phyloP scores from a whole-genome alignment of 106 monocot genomes.

The Agapanthus africanus region DNA sequence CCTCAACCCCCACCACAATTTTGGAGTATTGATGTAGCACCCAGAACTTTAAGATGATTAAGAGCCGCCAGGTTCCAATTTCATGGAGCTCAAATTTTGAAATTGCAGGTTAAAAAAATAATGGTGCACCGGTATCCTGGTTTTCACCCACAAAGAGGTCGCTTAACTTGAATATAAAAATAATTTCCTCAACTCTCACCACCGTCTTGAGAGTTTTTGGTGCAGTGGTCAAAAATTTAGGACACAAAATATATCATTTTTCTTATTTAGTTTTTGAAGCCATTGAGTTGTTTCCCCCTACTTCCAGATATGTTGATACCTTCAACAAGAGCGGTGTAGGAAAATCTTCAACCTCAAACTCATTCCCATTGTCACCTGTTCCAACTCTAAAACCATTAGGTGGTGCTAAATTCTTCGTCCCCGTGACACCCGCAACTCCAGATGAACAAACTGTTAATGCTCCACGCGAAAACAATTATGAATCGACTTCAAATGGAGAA shows the following conservation, averaged over 20 bases:
- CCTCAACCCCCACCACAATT: too few species aligned
- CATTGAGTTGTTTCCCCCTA: not conserved
- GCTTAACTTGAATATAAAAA: not conserved
- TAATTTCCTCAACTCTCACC: not conserved
- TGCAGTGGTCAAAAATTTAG: too few species aligned
- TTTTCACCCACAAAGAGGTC: not conserved
- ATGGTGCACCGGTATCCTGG: too few species aligned
- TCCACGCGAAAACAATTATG: slow-evolving; percentile 9
- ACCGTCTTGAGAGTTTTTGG: not conserved
- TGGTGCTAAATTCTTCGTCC: slow-evolving; percentile 73
- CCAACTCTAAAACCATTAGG: slow-evolving; percentile 47
- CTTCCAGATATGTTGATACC: slow-evolving; percentile 82
- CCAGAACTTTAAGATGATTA: too few species aligned
- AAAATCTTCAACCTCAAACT: slow-evolving; percentile 11
- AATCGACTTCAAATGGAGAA: slow-evolving; percentile 10
- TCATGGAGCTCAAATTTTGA: too few species aligned
- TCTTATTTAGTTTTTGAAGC: not conserved
- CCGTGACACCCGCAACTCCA: slow-evolving; percentile 27
- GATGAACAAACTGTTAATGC: slow-evolving; percentile 17
- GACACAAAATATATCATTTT: not conserved
- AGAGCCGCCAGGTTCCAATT: too few species aligned
- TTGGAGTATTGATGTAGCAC: too few species aligned
- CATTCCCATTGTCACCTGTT: slow-evolving; percentile 40
- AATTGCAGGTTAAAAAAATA: too few species aligned
- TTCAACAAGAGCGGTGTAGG: slow-evolving; percentile 68